A percentile compares a stretch with the other conserved stretches of the same genome.
Conservation (phyloP, 1,139 yeast genomes). For the Lodderomyces margitis region DNA sequence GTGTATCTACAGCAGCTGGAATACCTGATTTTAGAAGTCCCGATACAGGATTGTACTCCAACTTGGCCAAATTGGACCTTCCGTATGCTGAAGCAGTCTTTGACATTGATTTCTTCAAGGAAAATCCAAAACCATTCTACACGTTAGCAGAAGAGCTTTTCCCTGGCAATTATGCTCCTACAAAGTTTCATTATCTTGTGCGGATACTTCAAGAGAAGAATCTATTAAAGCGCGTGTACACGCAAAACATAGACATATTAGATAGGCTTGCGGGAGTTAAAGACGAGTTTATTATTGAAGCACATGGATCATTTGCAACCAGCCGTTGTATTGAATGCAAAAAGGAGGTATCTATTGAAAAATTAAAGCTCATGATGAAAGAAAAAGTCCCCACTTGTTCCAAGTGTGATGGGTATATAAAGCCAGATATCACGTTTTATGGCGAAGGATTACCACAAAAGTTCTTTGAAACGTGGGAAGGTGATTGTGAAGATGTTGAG, state of each 20-base stretch:
- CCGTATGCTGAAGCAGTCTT: conserved; percentile 97
- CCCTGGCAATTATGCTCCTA: conserved; percentile 85
- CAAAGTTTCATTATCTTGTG: conserved; percentile 74
- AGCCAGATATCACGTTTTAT: conserved; percentile 91
- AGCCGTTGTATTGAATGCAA: conserved; percentile 81
- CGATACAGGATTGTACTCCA: conserved; percentile 83
- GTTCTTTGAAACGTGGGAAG: conserved; percentile 69
- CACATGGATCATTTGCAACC: conserved; percentile 89
- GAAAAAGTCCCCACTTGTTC: conserved; percentile 46
- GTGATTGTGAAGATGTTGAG: conserved; percentile 59
- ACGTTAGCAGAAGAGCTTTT: conserved; percentile 79
- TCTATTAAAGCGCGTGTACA: conserved; percentile 66
- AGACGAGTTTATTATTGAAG: conserved; percentile 70
- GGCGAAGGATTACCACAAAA: conserved; percentile 78
- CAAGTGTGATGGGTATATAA: conserved; percentile 70
- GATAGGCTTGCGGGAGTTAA: conserved; percentile 81
- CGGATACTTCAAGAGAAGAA: conserved; percentile 63
- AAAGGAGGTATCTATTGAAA: conserved; percentile 49
- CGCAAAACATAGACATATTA: conserved; percentile 90
- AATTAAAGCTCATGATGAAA: conserved; percentile 44
- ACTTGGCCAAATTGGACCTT: conserved; percentile 66
- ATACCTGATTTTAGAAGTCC: conserved; percentile 96
- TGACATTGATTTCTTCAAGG: conserved; percentile 75
- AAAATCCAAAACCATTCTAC: conserved; percentile 80
- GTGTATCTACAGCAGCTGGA: conserved; percentile 88